Percentiles rank a stretch among this genome's conserved stretches.
These are phyloP conservation scores for Extremus antarcticus DNA, from an alignment of 495 filamentous ascomycete species.

Conservation along the genomic window DNA sequence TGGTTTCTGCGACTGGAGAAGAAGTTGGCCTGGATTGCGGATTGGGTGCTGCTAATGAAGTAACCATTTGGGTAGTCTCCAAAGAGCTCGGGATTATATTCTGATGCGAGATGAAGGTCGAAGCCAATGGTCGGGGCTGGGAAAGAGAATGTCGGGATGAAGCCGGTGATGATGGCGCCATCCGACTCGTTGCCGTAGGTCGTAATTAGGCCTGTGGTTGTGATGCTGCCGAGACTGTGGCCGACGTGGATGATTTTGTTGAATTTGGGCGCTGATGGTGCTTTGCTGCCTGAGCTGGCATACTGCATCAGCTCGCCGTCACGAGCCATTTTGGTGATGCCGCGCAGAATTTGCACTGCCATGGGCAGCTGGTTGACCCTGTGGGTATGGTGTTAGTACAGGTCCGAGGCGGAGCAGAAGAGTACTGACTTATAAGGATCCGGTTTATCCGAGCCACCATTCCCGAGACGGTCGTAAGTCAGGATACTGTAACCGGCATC, in stretches of 20 bases:
- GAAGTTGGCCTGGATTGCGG: constrained; percentile 17
- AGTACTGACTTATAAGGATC: too few species aligned
- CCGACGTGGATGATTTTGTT: not conserved
- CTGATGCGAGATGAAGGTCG: constrained; percentile 22
- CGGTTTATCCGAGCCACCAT: constrained; percentile 1
- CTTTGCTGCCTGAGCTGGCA: not conserved
- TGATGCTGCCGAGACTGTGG: not conserved
- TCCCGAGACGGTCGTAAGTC: constrained; percentile 1
- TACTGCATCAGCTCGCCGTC: not conserved
- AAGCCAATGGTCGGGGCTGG: constrained; percentile 4
- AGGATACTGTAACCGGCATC: constrained; percentile 2
- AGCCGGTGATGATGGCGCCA: constrained; percentile 28
- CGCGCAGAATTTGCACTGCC: not conserved
- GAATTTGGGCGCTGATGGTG: not conserved
- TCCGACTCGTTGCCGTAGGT: constrained; percentile 3
- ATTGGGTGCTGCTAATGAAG: constrained; percentile 6
- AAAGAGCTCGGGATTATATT: constrained; percentile 14
- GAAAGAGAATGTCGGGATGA: not conserved
- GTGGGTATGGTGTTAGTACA: too few species aligned
- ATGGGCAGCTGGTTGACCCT: not conserved
- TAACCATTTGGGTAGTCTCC: not conserved
- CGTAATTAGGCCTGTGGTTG: not conserved
- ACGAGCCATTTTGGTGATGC: not conserved
- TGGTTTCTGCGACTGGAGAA: constrained; percentile 18
- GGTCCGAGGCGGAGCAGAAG: too few species aligned